Evolutionary conservation across 352 stramenopile genomes (phyloP), one percentile per base, ranked within the genome.

Genomic region (Phytophthora parvispora): DNA sequence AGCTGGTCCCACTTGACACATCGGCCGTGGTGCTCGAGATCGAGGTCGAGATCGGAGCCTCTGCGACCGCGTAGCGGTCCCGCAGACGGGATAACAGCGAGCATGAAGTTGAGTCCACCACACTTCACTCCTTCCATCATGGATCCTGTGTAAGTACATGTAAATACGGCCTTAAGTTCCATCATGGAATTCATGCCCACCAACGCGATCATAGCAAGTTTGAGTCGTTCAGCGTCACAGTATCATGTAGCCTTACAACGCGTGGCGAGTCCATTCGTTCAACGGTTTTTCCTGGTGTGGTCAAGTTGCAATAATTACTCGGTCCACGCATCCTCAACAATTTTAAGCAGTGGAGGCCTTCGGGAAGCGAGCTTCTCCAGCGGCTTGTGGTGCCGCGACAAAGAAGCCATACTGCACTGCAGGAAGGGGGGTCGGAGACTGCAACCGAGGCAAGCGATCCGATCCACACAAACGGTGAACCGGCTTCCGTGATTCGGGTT

Each of bases 391-490:
- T 43, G 59, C 48, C 31, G 58, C 60, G 28, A 28, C 36, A 54
- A 47, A 53, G 28, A 38, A 60, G 47, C 59, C 48, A 66, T 66
- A 43, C 24, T 43, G 40, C 20, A 22, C 24, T 56, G 38, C 50
- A 67, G 60, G 28, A 62, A 48, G 24, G 13, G 13, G 4, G 25
- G 34, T n/a, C 15, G 49, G 49, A 43, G n/a, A 63, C 29, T 55
- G 43, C 43, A 64, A 57, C 25, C 29, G 18, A 20, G 36, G 6
- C 24, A 50, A 69, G 32, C 43, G 50, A 58, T 49, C 27, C 40
- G 49, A 67, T 72, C 60, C 60, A 75, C 61, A 75, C 50, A 74
- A 54, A 40, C 29, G 9, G 20, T 56, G 60, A 74, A 70, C 67
- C 67, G 67, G 67, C 67, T 75, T 67, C 28, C 27, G 67, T 51